Percentiles rank a stretch among this genome's conserved stretches.
Evolutionary conservation across 768 basidiomycete genomes (phyloP).

Genomic region (Suillus sp.): DNA sequence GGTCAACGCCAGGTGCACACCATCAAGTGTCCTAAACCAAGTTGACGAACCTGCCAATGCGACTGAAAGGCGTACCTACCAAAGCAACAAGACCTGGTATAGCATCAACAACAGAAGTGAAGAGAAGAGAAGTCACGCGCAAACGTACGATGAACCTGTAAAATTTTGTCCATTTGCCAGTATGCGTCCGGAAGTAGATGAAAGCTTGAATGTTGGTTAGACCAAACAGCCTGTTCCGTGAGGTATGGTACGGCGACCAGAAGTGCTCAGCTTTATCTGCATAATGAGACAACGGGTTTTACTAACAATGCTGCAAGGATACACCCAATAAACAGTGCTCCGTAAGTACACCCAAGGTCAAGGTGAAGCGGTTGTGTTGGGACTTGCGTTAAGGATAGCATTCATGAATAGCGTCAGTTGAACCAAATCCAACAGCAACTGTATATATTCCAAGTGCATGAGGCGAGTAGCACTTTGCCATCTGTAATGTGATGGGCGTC

Average conservation of each 20-base stretch:
- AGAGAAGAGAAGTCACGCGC: not conserved
- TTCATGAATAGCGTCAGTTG: not conserved
- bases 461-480: not conserved
- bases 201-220: constrained; percentile 11
- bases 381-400: not conserved
- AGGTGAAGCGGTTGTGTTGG: fast-evolving
- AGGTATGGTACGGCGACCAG: not conserved
- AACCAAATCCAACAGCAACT: not conserved
- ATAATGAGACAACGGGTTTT: not conserved
- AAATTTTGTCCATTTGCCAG: not conserved
- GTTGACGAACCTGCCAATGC: not conserved
- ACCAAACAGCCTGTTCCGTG: constrained; percentile 11
- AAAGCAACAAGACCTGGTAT: constrained; percentile 12
- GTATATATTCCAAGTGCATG: not conserved
- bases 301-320: not conserved
- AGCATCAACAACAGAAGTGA: not conserved
- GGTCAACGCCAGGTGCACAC: constrained; percentile 36
- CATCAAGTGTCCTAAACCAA: constrained; percentile 36
- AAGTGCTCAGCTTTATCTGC: not conserved
- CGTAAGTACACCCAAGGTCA: not conserved
- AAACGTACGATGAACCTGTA: constrained; percentile 8
- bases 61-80: constrained; percentile 7
- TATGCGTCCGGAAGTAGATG: constrained; percentile 6
- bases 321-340: not conserved
- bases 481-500: not conserved